Evolutionary conservation across 495 filamentous ascomycete species (phyloP).

Genomic region (Aspergillus avenaceus): DNA sequence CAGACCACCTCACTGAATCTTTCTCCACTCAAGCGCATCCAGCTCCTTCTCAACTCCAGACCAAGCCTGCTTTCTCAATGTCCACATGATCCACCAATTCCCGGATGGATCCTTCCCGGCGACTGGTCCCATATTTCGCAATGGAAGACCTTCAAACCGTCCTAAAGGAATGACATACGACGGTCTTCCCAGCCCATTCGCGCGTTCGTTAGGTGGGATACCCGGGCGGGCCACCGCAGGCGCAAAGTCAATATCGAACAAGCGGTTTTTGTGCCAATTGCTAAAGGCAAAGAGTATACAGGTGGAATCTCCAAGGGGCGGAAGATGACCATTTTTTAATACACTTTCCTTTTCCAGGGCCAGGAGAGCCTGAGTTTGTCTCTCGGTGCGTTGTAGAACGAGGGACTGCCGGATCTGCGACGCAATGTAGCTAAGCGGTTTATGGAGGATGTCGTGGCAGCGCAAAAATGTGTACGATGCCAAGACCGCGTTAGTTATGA

Average conservation of each 20-base stretch:
- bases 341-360: constrained; percentile 1
- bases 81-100: constrained; percentile 38
- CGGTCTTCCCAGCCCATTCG: not conserved
- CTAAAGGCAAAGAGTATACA: constrained; percentile 4
- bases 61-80: not conserved
- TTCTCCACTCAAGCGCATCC: not conserved
- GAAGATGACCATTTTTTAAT: not conserved
- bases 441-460: constrained; percentile 24
- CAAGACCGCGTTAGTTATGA: constrained; percentile 14
- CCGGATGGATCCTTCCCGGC: constrained; percentile 42
- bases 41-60: not conserved
- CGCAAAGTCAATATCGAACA: constrained; percentile 14
- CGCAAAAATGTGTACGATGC: constrained; percentile 7
- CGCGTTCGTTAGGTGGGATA: not conserved
- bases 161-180: not conserved
- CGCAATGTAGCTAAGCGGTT: constrained; percentile 16
- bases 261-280: constrained; percentile 9
- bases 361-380: constrained; percentile 5
- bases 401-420: constrained; percentile 27
- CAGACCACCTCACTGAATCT: no score
- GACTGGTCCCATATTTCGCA: constrained; percentile 13
- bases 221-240: constrained; percentile 5
- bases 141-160: not conserved
- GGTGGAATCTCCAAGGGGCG: not conserved
- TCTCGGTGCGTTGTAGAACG: constrained; percentile 16